Conservation (phyloP, 2,329 filamentous ascomycete genomes). For the Beauveria australis region DNA sequence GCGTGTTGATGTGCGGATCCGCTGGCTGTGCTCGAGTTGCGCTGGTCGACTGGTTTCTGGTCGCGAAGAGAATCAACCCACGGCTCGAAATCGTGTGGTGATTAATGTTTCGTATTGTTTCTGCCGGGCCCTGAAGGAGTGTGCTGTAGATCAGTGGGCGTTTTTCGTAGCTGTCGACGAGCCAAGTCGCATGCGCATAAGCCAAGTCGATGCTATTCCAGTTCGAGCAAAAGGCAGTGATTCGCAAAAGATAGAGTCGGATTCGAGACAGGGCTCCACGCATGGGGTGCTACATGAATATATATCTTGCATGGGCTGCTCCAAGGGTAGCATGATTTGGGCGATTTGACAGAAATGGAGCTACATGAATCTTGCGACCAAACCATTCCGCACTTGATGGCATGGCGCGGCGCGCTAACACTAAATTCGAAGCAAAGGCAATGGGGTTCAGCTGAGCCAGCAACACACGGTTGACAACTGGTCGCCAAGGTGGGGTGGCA, state of each 20-base stretch:
- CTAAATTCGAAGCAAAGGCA: slow-evolving; percentile 5
- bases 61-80: not conserved
- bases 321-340: slow-evolving; percentile 1
- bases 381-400: slow-evolving; percentile 8
- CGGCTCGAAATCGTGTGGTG: not conserved
- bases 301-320: slow-evolving; percentile 9
- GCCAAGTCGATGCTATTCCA: not conserved
- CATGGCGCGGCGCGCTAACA: slow-evolving; percentile 9
- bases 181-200: not conserved
- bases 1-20: slow-evolving; percentile 2
- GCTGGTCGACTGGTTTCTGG: not conserved
- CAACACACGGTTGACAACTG: slow-evolving; percentile 7
- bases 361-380: slow-evolving; percentile 10
- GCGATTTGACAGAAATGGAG: slow-evolving; percentile 10
- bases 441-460: slow-evolving; percentile 11
- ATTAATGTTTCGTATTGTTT: not conserved
- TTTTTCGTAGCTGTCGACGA: not conserved
- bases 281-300: slow-evolving; percentile 8
- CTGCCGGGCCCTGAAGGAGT: not conserved
- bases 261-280: slow-evolving; percentile 8
- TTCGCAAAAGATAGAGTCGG: not conserved
- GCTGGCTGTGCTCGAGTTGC: not conserved
- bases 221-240: not conserved
- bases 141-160: not conserved
- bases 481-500: slow-evolving; percentile 9